Evolutionary conservation across 23 red algal species (phyloP).

Genomic region (Chondrus crispus): DNA sequence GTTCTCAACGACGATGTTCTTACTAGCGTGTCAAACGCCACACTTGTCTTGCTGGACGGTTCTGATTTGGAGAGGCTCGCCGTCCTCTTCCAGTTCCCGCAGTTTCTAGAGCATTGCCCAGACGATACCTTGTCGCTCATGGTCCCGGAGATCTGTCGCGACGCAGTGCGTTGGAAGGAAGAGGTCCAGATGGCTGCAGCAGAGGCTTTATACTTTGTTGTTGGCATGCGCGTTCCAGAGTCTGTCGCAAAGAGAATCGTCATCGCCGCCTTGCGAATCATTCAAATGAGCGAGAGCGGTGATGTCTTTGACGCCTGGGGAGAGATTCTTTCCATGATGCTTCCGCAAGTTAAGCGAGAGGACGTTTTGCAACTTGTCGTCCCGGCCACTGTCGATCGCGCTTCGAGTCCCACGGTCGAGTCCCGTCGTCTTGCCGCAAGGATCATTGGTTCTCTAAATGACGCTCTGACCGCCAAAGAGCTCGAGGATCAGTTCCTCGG

Average conservation of each 20-base stretch:
- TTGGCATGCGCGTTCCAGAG: slow-evolving; percentile 71
- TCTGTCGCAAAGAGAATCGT: slow-evolving; percentile 70
- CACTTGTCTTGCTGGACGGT: slow-evolving; percentile 76
- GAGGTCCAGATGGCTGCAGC: slow-evolving; percentile 81
- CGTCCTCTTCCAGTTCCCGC: slow-evolving; percentile 87
- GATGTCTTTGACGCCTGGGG: slow-evolving; percentile 90
- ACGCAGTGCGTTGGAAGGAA: slow-evolving; percentile 73
- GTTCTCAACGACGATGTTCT: slow-evolving; percentile 79
- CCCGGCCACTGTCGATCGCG: slow-evolving; percentile 70
- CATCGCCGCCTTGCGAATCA: slow-evolving; percentile 64
- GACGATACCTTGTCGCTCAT: slow-evolving; percentile 73
- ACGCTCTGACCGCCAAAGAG: slow-evolving; percentile 69
- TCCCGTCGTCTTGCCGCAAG: slow-evolving; percentile 68
- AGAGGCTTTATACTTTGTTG: slow-evolving; percentile 84
- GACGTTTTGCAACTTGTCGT: slow-evolving; percentile 69
- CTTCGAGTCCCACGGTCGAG: slow-evolving; percentile 66
- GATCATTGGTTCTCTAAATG: slow-evolving; percentile 74
- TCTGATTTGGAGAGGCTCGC: slow-evolving; percentile 77
- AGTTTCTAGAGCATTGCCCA: slow-evolving; percentile 90
- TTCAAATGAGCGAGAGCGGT: slow-evolving; percentile 71
- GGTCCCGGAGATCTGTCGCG: slow-evolving; percentile 79
- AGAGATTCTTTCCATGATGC: slow-evolving; percentile 88
- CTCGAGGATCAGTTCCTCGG: slow-evolving; percentile 64
- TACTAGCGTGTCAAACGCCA: slow-evolving; percentile 79
- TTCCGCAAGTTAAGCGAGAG: slow-evolving; percentile 74